Percentiles rank a stretch among this genome's conserved stretches.
Conservation (phyloP, 441 rosid species). For the Adansonia rubrostipa region DNA sequence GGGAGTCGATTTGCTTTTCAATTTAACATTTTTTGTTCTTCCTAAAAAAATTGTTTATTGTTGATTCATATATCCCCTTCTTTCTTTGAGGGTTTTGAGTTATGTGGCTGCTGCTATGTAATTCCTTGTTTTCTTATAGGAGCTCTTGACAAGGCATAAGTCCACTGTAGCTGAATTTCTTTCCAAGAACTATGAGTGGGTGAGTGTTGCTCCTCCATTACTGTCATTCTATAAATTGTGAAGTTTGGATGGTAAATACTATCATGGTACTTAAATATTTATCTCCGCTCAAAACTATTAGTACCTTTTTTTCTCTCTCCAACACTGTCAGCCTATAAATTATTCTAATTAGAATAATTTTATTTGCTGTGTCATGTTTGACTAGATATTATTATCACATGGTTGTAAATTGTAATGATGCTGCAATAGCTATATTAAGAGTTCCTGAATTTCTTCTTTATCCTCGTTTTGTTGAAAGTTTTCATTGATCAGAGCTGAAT, state of each 20-base stretch:
- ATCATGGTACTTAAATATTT: neutral
- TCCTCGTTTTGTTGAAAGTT: neutral
- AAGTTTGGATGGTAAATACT: neutral
- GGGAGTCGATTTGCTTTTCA: slow-evolving; percentile 6
- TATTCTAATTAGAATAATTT: neutral
- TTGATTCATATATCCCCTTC: neutral
- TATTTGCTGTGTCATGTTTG: neutral
- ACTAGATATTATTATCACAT: neutral
- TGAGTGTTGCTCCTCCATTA: slow-evolving; percentile 32
- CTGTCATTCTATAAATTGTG: neutral
- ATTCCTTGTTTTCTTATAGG: slow-evolving; percentile 51
- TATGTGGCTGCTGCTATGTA: slow-evolving; percentile 14
- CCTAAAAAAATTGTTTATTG: neutral
- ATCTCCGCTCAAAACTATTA: neutral
- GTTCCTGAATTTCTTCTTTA: slow-evolving; percentile 4
- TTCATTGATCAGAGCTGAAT: slow-evolving; percentile 14
- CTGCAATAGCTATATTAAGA: neutral
- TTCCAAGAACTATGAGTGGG: slow-evolving; percentile 94
- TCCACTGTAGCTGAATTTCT: slow-evolving; percentile 97
- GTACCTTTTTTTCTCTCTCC: neutral
- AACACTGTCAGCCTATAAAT: neutral
- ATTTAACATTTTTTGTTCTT: neutral
- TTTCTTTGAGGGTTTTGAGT: neutral
- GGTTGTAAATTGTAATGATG: neutral
- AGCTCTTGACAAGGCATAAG: slow-evolving; percentile 91